Percentiles rank a stretch among this genome's conserved stretches.
Conservation (phyloP, 257 asterid species). For the Nicotiana tomentosiformis region DNA sequence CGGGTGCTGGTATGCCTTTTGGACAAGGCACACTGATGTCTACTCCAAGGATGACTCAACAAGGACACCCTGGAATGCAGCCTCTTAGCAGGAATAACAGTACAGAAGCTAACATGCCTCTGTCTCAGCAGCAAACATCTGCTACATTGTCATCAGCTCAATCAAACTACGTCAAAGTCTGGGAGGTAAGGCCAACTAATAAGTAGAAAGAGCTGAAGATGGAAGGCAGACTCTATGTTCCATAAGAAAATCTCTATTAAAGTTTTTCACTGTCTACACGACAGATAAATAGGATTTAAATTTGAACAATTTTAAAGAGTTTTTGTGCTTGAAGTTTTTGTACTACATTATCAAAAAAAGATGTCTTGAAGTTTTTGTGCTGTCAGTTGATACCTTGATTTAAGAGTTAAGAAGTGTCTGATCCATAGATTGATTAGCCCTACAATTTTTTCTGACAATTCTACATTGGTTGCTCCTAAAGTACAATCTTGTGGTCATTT, state of each 20-base stretch:
- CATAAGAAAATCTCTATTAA: not conserved
- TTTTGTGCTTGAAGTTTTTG: not conserved
- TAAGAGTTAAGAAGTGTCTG: not conserved
- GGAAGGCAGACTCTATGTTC: not conserved
- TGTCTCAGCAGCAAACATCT: constrained; percentile 74
- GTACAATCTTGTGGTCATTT: not conserved
- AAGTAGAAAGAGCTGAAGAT: not conserved
- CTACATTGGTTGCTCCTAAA: not conserved
- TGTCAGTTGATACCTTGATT: not conserved
- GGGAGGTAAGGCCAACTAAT: constrained; percentile 68
- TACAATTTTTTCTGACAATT: not conserved
- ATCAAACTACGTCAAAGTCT: constrained; percentile 69
- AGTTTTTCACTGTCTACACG: not conserved
- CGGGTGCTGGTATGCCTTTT: constrained; percentile 29
- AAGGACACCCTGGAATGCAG: constrained; percentile 41
- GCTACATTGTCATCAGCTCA: constrained; percentile 59
- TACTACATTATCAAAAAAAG: not conserved
- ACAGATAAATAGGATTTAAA: not conserved
- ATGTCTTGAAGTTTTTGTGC: not conserved
- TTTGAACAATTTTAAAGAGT: not conserved
- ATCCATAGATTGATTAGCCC: not conserved
- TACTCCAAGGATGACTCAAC: constrained; percentile 52
- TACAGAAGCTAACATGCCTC: constrained; percentile 61
- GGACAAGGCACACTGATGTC: constrained; percentile 63
- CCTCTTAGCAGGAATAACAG: constrained; percentile 54